Evolutionary conservation across 352 stramenopile species (phyloP).

Genomic region (Phytophthora tentaculata): DNA sequence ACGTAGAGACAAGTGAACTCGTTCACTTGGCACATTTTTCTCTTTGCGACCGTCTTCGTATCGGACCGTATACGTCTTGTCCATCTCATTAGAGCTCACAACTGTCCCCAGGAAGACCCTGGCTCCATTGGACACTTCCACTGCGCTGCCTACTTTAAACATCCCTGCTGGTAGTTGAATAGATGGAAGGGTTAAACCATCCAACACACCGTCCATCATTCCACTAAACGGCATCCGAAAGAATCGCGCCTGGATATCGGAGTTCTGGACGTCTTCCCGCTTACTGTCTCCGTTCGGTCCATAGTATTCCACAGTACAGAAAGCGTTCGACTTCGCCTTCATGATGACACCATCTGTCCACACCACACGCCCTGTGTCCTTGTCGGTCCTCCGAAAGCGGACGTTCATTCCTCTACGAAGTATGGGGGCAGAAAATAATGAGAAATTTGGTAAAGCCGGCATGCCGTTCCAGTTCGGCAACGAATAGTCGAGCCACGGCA

Average conservation of each 20-base stretch:
- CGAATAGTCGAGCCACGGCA: conserved; percentile 60
- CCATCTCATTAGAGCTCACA: conserved; percentile 45
- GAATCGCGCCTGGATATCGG: conserved; percentile 54
- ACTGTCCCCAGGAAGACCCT: conserved; percentile 60
- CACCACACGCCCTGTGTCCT: conserved; percentile 24
- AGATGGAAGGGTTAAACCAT: conserved; percentile 42
- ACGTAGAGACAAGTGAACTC: conserved; percentile 61
- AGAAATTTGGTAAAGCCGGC: conserved; percentile 30
- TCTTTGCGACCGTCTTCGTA: conserved; percentile 70
- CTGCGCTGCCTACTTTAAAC: conserved; percentile 48
- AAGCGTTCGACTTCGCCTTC: conserved; percentile 51
- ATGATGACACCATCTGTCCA: conserved; percentile 63
- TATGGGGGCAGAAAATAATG: conserved; percentile 37
- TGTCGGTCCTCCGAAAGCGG: conserved; percentile 45
- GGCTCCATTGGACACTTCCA: conserved; percentile 54
- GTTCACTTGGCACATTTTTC: conserved; percentile 56
- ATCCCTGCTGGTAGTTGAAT: conserved; percentile 41
- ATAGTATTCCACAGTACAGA: conserved; percentile 53
- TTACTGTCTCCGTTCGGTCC: conserved; percentile 40
- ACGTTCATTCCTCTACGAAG: conserved; percentile 61
- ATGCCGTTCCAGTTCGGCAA: conserved; percentile 41
- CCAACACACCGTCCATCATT: conserved; percentile 34
- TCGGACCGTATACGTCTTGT: conserved; percentile 58
- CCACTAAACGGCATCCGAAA: conserved; percentile 46
- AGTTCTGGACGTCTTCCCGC: conserved; percentile 54